Base-by-base conservation (phyloP, 2,329 filamentous ascomycete species). In the Penicillium sp. region DNA sequence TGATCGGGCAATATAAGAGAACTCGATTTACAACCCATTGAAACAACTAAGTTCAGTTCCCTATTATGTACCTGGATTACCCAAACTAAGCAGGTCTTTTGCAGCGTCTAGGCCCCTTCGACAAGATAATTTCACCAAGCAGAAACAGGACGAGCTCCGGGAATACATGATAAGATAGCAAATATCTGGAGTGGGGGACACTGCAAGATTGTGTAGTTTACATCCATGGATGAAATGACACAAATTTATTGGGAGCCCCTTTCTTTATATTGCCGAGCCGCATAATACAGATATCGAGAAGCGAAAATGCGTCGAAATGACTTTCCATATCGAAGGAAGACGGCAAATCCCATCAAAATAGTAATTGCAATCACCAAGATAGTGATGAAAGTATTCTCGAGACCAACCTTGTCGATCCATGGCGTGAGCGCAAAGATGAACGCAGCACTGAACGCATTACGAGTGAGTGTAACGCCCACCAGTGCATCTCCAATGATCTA, bases 311-410 rank as follows among this genome's bases (percentile, higher is more conserved):
- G 47, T 40, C 47, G 47, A 18, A 50, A 16, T 14, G 47, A 11
- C 33, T 50, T 50, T 49, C 47, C 47, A 40, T 50, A 40, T 40
- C 33, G 33, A 40, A 50, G 47, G 16, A 50, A 50, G 20, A 50
- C 33, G 18, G 40, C 33, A 18, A 50, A 50, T 7, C 24, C 14
- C 47, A 50, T 50, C 4, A 50, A n/a, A 8, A 50, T 50, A 8
- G 33, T 33, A 50, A 50, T 20, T 50, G 47, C 47, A n/a, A 50
- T 50, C 12, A 50, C 47, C 30, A 50, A 16, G 16, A 50, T 50
- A 40, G 33, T 50, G 33, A 50, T 40, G 47, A 50, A 50, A n/a
- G 47, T 50, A 16, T 50, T 50, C 35, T 50, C 23, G 28, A 50
- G 33, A 26, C 47, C 47, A 23, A 33, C 47, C 30, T 38, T 38